These are phyloP conservation scores for Metschnikowia chrysomelidarum DNA, from an alignment of 805 yeast species.

Conservation along the genomic window DNA sequence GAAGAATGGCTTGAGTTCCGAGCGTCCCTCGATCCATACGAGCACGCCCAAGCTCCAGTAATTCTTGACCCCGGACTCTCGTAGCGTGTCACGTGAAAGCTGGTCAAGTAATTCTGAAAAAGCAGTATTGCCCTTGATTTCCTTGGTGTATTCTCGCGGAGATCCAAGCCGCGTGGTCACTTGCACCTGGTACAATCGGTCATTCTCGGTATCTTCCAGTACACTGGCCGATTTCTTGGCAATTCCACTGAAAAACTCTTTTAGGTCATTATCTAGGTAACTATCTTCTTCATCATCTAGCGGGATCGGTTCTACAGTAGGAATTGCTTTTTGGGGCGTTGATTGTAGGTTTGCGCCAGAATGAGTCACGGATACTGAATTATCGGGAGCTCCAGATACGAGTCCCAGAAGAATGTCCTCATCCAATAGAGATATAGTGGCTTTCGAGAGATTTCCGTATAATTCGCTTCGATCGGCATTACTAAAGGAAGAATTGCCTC, in stretches of 20 bases:
- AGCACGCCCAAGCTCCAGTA: slow-evolving; percentile 20
- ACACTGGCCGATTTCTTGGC: slow-evolving; percentile 13
- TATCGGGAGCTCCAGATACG: too few species aligned
- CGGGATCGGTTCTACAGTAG: too few species aligned
- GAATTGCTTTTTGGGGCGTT: too few species aligned
- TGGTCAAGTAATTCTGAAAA: slow-evolving; percentile 9
- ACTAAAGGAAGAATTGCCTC: too few species aligned
- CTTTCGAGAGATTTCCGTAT: too few species aligned
- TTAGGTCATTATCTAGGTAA: slow-evolving; percentile 17
- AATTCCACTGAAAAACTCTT: slow-evolving; percentile 12
- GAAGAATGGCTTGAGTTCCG: slow-evolving; percentile 37
- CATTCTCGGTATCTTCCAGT: slow-evolving; percentile 1
- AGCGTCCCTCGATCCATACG: slow-evolving; percentile 41
- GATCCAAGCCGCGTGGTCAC: slow-evolving; percentile 27
- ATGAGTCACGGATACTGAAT: too few species aligned
- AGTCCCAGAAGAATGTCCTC: too few species aligned
- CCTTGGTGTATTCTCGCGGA: slow-evolving; percentile 26
- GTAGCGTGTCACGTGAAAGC: slow-evolving; percentile 9
- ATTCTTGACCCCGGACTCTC: slow-evolving; percentile 8
- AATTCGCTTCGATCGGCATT: too few species aligned
- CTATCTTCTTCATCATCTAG: slow-evolving; percentile 3
- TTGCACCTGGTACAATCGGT: slow-evolving; percentile 23
- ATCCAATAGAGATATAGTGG: too few species aligned
- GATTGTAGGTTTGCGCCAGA: too few species aligned
- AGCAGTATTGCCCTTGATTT: slow-evolving; percentile 15